Evolutionary conservation across 2,329 filamentous ascomycete species (phyloP).

Genomic region (Colletotrichum orbiculare): DNA sequence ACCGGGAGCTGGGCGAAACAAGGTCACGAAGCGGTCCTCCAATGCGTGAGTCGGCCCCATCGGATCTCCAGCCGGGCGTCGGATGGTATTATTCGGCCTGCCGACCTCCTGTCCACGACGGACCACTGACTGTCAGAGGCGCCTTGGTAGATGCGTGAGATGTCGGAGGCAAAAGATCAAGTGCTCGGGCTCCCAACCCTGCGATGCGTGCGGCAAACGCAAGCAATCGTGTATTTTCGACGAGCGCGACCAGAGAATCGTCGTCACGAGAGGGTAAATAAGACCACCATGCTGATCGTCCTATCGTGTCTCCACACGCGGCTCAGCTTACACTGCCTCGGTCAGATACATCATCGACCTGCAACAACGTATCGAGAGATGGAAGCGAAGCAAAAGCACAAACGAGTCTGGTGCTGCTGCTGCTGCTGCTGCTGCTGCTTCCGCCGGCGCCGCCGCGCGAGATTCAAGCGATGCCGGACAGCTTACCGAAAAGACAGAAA

Average conservation of each 20-base stretch:
- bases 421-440: no score
- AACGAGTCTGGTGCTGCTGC: slow-evolving; percentile 2
- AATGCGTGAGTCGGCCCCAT: slow-evolving; percentile 34
- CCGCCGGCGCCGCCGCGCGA: background rate
- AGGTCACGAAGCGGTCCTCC: slow-evolving; percentile 37
- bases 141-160: slow-evolving; percentile 49
- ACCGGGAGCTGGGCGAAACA: slow-evolving; percentile 28
- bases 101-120: background rate
- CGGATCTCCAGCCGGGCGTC: background rate
- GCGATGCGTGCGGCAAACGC: slow-evolving; percentile 55
- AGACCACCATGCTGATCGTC: background rate
- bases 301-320: no score
- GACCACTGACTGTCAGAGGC: background rate
- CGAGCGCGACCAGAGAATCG: slow-evolving; percentile 59
- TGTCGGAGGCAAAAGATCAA: slow-evolving; percentile 60
- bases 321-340: slow-evolving; percentile 1
- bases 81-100: no score
- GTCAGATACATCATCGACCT: slow-evolving; percentile 40
- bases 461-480: slow-evolving; percentile 19
- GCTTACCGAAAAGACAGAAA: slow-evolving; percentile 11
- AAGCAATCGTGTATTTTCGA: slow-evolving; percentile 55
- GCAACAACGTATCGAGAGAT: slow-evolving; percentile 30
- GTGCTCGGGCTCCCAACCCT: slow-evolving; percentile 56
- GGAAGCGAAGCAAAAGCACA: slow-evolving; percentile 27
- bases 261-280: slow-evolving; percentile 58